These are phyloP conservation scores for Musa balbisiana DNA, from an alignment of 202 grass and related monocot genomes.

Conservation along the genomic window DNA sequence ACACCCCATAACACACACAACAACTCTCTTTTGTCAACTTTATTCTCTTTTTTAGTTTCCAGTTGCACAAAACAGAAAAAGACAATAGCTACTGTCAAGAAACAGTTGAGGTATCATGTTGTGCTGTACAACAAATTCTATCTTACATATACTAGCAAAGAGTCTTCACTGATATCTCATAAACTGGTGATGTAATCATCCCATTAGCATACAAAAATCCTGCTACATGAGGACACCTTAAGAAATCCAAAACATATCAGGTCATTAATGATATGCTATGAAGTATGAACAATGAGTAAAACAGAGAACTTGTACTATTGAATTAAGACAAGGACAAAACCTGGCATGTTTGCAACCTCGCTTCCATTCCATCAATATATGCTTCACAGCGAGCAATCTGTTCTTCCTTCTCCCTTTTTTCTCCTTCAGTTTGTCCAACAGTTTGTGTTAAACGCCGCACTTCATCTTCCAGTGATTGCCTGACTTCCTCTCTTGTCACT, in stretches of 20 bases:
- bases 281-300: background rate
- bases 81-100: too few relatives aligned
- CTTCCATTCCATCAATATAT: conserved; percentile 83
- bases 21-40: too few relatives aligned
- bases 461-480: conserved; percentile 67
- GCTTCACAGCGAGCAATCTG: conserved; percentile 78
- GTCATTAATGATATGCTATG: background rate
- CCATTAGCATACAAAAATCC: background rate
- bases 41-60: too few relatives aligned
- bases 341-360: conserved; percentile 84
- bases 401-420: conserved; percentile 86
- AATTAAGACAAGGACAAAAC: conserved; percentile 23
- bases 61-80: too few relatives aligned
- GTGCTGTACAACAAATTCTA: too few relatives aligned
- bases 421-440: conserved; percentile 61
- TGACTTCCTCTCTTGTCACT: conserved; percentile 49
- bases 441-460: conserved; percentile 60
- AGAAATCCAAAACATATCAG: background rate
- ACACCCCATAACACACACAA: too few relatives aligned
- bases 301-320: background rate
- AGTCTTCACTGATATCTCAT: too few relatives aligned
- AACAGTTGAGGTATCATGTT: too few relatives aligned
- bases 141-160: too few relatives aligned
- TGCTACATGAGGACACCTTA: background rate
- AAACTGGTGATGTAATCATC: background rate